Percentiles rank a stretch among this genome's conserved stretches.
Conservation (phyloP, 2,329 filamentous ascomycete genomes). For the Fusarium sp. region DNA sequence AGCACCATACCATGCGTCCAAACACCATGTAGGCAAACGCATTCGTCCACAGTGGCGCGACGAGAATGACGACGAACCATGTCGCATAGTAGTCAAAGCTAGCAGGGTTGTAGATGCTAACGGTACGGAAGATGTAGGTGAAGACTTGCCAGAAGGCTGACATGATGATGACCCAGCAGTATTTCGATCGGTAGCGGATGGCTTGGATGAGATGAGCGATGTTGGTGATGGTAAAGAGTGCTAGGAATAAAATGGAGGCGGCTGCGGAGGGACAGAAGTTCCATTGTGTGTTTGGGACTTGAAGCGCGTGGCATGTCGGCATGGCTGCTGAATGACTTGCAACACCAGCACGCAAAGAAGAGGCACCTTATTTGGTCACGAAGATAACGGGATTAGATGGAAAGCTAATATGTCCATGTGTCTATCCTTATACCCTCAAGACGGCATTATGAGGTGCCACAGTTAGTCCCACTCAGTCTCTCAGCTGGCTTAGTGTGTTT, state of each 20-base stretch:
- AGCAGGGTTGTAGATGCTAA: not conserved
- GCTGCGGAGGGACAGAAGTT: not conserved
- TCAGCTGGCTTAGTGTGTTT: not conserved
- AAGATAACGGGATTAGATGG: rapidly evolving
- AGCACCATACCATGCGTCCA: not conserved
- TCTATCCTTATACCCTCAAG: not conserved
- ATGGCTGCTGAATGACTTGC: rapidly evolving
- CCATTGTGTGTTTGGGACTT: not conserved
- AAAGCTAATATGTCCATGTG: not conserved
- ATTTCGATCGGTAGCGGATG: not conserved
- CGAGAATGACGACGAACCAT: not conserved
- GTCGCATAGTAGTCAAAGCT: not conserved
- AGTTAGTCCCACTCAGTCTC: no score
- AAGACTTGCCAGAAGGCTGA: not conserved
- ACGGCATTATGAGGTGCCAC: not conserved
- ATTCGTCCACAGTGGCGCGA: not conserved
- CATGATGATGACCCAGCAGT: not conserved
- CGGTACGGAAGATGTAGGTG: not conserved
- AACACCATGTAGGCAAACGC: not conserved
- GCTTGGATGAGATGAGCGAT: not conserved
- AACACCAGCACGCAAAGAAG: rapidly evolving
- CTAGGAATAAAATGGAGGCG: not conserved
- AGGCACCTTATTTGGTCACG: rapidly evolving
- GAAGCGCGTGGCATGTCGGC: not conserved
- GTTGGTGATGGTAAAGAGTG: not conserved